Base-by-base conservation (phyloP, 768 basidiomycete genomes). In the Xanthoconium stramineum region DNA sequence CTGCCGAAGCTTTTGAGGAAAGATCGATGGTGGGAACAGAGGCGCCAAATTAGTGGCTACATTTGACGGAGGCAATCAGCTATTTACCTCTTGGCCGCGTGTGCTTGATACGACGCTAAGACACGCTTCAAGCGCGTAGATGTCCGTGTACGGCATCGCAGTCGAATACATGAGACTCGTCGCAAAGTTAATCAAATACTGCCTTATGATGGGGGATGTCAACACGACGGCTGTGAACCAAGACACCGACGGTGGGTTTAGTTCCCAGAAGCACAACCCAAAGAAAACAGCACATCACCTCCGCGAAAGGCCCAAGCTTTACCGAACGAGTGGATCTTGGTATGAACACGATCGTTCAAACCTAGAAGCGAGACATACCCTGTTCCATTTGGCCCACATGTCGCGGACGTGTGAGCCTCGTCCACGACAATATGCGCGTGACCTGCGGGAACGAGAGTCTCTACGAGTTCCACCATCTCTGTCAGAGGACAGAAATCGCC, bases 381-480 rank as follows among this genome's bases (percentile, higher is more conserved):
- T 24, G 76, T 62, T 1, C 83, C 83, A 5, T 73, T 57, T 0
- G 68, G 61, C 0, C 83, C 83, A 59, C 76, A 81, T n/a, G 80
- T 63, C 0, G 80, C 83, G 0, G 80, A 82, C 6, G 82, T 76
- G 57, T 85, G 83, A 0, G 82, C 82, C 65, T 83, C 83, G 56
- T 84, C 83, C 11, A 83, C 72, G 7, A 83, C 66, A 35, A 85
- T 69, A 66, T 76, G 76, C 33, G 67, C 73, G 45, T 69, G 71
- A 7, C 70, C 72, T 6, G 52, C 47, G 5, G 78, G 78, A 4
- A 80, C 63, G 0, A 70, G 56, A 2, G 63, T 52, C 28, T 81
- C 71, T 24, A 80, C 56, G 1, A 75, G 43, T 14, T 69, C 66
- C 32, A 80, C 70, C 13, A 83, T 74, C 39, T 74, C 73, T 2